phyloP scores from a whole-genome alignment of 345 rosid species.

The Reutealis trisperma region DNA sequence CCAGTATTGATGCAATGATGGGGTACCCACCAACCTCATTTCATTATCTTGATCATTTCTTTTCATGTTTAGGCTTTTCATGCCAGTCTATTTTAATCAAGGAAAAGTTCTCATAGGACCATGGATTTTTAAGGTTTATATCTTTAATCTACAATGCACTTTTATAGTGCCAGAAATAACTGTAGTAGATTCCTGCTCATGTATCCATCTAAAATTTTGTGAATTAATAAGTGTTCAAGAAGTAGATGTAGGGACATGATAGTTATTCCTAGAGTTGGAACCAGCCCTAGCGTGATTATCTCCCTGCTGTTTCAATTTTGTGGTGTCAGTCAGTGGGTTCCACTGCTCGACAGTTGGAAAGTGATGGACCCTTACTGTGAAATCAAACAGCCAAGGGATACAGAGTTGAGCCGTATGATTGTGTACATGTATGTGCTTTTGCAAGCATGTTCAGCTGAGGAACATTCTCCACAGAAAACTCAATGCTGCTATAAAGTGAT shows the following conservation, averaged over 20 bases:
- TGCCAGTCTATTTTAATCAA: background rate
- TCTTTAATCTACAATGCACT: slow-evolving; percentile 1
- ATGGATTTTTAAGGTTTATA: slow-evolving; percentile 15
- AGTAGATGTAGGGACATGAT: slow-evolving; percentile 15
- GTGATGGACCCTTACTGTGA: slow-evolving; percentile 15
- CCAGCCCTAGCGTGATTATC: slow-evolving; percentile 8
- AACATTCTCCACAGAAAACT: background rate
- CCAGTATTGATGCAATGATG: background rate
- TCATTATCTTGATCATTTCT: slow-evolving; percentile 2
- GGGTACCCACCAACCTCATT: slow-evolving; percentile 5
- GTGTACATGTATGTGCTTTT: background rate
- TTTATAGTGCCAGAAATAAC: slow-evolving; percentile 16
- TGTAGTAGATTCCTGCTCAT: slow-evolving; percentile 6
- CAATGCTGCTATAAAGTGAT: slow-evolving; percentile 1
- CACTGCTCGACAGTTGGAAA: slow-evolving; percentile 5
- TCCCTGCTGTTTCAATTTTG: slow-evolving; percentile 11
- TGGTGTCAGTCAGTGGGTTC: slow-evolving; percentile 22
- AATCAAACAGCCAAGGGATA: slow-evolving; percentile 7
- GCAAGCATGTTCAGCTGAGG: slow-evolving; percentile 1
- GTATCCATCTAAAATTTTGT: slow-evolving; percentile 15
- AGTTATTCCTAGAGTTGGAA: slow-evolving; percentile 7
- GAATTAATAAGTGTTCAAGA: background rate
- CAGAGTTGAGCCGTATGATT: background rate
- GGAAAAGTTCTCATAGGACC: slow-evolving; percentile 19
- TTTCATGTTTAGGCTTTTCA: slow-evolving; percentile 3